Percentiles rank a stretch among this genome's conserved stretches.
Evolutionary conservation across 345 rosid species (phyloP).

Genomic region (Tarenaya hassleriana): DNA sequence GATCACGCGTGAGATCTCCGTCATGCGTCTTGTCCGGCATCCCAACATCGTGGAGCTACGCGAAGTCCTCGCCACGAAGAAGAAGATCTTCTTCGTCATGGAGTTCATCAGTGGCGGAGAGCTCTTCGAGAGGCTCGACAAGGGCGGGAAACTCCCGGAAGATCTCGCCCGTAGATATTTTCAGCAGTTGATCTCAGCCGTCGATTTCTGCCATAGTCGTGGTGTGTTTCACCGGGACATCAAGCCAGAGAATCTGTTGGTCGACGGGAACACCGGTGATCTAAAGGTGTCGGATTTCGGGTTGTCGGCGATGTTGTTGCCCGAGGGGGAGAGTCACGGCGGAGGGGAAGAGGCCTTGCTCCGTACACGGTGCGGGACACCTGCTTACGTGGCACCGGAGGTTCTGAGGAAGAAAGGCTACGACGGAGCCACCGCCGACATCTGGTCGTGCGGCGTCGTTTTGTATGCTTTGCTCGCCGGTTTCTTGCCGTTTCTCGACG

Average conservation of each 20-base stretch:
- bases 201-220: constrained; percentile 75
- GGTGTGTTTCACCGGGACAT: constrained; percentile 84
- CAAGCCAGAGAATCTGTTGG: constrained; percentile 72
- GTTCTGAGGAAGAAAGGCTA: constrained; percentile 76
- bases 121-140: constrained; percentile 53
- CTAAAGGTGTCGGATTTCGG: constrained; percentile 79
- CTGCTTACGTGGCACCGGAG: constrained; percentile 92
- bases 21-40: constrained; percentile 71
- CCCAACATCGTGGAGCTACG: constrained; percentile 64
- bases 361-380: constrained; percentile 80
- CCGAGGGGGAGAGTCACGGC: constrained; percentile 43
- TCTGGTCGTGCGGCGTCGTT: constrained; percentile 92
- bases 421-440: constrained; percentile 75
- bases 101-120: constrained; percentile 78
- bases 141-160: constrained; percentile 57
- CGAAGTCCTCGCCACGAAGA: constrained; percentile 72
- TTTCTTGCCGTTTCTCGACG: constrained; percentile 64
- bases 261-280: constrained; percentile 54
- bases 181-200: constrained; percentile 66
- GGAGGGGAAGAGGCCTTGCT: constrained; percentile 60
- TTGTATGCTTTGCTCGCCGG: constrained; percentile 67
- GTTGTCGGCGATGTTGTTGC: constrained; percentile 61
- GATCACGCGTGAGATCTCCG: constrained; percentile 66
- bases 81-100: constrained; percentile 64
- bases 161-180: constrained; percentile 55